Conservation (phyloP, 2,329 filamentous ascomycete species). For the Arthrobotrys iridis region DNA sequence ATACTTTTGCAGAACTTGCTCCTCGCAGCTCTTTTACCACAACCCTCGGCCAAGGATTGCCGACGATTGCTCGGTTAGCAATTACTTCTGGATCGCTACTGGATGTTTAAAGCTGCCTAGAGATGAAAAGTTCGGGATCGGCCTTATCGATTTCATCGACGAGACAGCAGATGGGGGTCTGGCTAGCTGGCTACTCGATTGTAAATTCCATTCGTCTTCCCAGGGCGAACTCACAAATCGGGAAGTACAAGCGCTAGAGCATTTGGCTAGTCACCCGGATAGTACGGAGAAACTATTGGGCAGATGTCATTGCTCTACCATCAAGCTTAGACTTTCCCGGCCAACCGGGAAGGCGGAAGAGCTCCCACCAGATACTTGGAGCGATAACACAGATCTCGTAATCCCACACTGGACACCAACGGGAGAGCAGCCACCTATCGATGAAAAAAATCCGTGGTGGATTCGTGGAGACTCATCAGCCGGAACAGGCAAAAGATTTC, state of each 20-base stretch:
- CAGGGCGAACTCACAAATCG: background rate
- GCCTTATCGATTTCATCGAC: background rate
- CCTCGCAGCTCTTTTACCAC: conserved; percentile 16
- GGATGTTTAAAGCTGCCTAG: conserved; percentile 12
- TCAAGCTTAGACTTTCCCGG: conserved; percentile 25
- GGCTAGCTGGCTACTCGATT: conserved; percentile 15
- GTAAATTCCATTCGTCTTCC: background rate
- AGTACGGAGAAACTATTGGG: background rate
- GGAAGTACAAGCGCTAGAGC: background rate
- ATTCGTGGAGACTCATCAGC: background rate
- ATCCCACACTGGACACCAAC: conserved; percentile 19
- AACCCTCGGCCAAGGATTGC: background rate
- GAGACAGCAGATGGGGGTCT: conserved; percentile 18
- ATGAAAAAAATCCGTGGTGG: conserved; percentile 44
- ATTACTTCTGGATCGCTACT: conserved; percentile 4
- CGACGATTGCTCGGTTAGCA: background rate
- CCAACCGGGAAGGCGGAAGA: background rate
- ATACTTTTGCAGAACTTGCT: conserved; percentile 39
- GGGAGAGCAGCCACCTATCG: conserved; percentile 28
- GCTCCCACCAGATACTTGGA: conserved; percentile 6
- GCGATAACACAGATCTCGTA: conserved; percentile 36
- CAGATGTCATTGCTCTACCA: conserved; percentile 26
- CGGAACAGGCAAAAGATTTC: conserved; percentile 14
- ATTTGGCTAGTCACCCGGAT: background rate
- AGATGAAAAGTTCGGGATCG: background rate